These are phyloP conservation scores for Tetragonia tetragonoides DNA, from an alignment of 148 eudicot genomes.

Conservation along the genomic window DNA sequence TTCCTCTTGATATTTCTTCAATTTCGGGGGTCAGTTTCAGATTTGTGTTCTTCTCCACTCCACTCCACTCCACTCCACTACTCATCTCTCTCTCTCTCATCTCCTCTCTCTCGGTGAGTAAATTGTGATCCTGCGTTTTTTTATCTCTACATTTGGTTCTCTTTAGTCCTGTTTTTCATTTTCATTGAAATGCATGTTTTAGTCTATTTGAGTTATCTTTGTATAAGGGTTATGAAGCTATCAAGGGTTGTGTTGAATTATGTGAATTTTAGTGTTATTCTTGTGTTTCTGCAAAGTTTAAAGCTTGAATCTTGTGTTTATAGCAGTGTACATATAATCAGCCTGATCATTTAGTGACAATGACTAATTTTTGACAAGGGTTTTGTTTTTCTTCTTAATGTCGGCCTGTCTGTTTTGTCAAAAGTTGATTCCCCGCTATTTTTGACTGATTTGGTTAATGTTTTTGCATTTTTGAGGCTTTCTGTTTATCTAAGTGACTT, in stretches of 20 bases:
- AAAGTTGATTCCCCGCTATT: too few species aligned
- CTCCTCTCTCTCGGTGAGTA: constrained; percentile 2
- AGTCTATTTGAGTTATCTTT: background rate
- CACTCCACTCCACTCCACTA: background rate
- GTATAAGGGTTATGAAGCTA: background rate
- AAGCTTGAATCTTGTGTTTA: background rate
- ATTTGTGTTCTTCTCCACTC: background rate
- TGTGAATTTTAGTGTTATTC: background rate
- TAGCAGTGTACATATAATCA: background rate
- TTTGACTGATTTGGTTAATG: too few species aligned
- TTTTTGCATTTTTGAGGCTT: too few species aligned
- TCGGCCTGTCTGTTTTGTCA: background rate
- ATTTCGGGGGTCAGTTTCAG: background rate
- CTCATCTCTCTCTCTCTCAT: background rate
- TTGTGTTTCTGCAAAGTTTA: background rate
- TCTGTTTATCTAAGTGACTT: too few species aligned
- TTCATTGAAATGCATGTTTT: background rate
- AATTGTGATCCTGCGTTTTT: background rate
- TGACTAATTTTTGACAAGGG: too few species aligned
- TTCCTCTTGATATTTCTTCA: background rate
- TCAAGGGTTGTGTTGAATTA: background rate
- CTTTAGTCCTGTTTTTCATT: background rate
- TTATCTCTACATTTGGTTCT: background rate
- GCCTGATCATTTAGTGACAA: too few species aligned
- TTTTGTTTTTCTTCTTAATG: background rate